phyloP scores from a whole-genome alignment of 345 rosid genomes.

The Salix suchowensis region DNA sequence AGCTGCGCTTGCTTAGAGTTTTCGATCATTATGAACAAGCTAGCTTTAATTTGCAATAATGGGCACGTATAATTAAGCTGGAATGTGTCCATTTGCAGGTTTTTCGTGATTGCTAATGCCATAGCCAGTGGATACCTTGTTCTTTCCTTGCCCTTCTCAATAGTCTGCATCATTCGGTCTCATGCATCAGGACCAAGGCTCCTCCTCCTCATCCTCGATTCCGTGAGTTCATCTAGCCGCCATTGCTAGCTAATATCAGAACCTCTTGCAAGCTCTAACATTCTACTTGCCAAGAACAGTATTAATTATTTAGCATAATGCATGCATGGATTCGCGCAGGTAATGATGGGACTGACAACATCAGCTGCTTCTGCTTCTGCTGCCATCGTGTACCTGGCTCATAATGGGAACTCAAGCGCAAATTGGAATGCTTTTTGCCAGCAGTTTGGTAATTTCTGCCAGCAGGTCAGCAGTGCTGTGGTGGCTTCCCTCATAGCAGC shows the following conservation, averaged over 20 bases:
- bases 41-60: too few species aligned
- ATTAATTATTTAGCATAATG: background rate
- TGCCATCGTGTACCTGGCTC: constrained; percentile 41
- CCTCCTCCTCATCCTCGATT: constrained; percentile 40
- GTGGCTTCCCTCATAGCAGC: constrained; percentile 41
- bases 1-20: background rate
- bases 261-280: too few species aligned
- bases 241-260: background rate
- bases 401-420: constrained; percentile 38
- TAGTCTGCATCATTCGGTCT: constrained; percentile 47
- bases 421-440: constrained; percentile 53
- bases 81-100: constrained; percentile 24
- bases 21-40: background rate
- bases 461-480: constrained; percentile 38
- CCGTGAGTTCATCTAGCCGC: constrained; percentile 15
- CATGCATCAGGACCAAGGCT: constrained; percentile 33
- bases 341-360: constrained; percentile 21
- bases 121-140: constrained; percentile 43
- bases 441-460: constrained; percentile 46
- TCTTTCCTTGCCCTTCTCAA: constrained; percentile 52
- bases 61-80: too few species aligned
- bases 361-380: constrained; percentile 40
- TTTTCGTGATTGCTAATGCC: constrained; percentile 39
- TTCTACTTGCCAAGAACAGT: background rate
- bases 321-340: constrained; percentile 22